Conservation (phyloP, 2,329 filamentous ascomycete species). For the Clonostachys solani region DNA sequence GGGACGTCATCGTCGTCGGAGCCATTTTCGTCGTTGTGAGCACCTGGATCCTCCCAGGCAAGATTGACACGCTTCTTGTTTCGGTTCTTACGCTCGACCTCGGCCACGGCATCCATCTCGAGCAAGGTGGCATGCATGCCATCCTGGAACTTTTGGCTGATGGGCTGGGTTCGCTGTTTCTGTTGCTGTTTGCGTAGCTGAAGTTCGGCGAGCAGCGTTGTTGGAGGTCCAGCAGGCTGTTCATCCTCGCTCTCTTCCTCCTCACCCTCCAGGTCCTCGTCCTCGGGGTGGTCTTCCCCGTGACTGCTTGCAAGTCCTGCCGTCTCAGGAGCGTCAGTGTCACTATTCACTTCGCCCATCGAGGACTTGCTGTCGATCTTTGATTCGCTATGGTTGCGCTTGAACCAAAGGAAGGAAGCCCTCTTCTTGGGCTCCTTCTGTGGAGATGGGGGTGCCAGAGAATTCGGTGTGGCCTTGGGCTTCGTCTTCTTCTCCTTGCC, state of each 20-base stretch:
- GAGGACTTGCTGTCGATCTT: constrained; percentile 15
- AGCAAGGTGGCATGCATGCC: constrained; percentile 90
- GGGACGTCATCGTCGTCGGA: constrained; percentile 82
- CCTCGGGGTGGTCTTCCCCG: constrained; percentile 28
- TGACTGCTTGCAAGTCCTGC: constrained; percentile 14
- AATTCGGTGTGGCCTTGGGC: constrained; percentile 19
- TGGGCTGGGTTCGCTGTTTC: constrained; percentile 66
- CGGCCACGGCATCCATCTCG: constrained; percentile 84
- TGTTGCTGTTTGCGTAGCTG: constrained; percentile 88
- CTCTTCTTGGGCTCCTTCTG: constrained; percentile 36
- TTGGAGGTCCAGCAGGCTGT: constrained; percentile 67
- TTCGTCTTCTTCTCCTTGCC: constrained; percentile 52
- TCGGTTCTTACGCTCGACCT: constrained; percentile 74
- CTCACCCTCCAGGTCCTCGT: constrained; percentile 25
- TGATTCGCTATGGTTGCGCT: constrained; percentile 23
- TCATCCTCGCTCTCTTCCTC: constrained; percentile 35
- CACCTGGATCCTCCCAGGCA: constrained; percentile 77
- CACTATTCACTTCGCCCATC: constrained; percentile 16
- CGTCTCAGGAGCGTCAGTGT: constrained; percentile 11
- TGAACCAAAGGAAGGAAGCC: constrained; percentile 44
- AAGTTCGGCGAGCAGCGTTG: constrained; percentile 87
- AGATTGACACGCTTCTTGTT: constrained; percentile 75
- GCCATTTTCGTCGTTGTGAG: constrained; percentile 34
- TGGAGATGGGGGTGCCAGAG: constrained; percentile 12
- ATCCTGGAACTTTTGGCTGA: constrained; percentile 57